phyloP scores from a whole-genome alignment of 2,329 filamentous ascomycete species.

The Fusarium sp. region DNA sequence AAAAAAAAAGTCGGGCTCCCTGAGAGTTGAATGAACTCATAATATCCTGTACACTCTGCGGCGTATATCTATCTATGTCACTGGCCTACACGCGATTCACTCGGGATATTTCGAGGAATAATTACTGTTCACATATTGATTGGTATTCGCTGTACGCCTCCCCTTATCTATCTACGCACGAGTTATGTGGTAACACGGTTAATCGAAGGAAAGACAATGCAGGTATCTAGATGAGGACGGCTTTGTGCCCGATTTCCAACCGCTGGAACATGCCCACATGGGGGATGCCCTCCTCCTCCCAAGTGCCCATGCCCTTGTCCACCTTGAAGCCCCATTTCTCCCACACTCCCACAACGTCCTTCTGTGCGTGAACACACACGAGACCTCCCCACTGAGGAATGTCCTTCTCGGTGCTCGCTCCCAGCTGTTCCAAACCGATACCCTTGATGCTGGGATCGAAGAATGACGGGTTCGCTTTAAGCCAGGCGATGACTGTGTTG shows the following conservation, averaged over 20 bases:
- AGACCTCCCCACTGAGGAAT: constrained; percentile 81
- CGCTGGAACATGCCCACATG: constrained; percentile 87
- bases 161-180: neutral
- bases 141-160: neutral
- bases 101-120: neutral
- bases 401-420: constrained; percentile 55
- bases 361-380: constrained; percentile 85
- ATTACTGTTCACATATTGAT: neutral
- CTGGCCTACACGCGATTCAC: neutral
- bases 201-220: neutral
- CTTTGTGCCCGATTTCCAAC: constrained; percentile 55
- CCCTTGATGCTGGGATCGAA: constrained; percentile 67
- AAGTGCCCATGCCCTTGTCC: constrained; percentile 82
- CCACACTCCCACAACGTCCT: constrained; percentile 76
- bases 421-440: constrained; percentile 61
- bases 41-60: constrained; percentile 29
- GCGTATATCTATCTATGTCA: constrained; percentile 15
- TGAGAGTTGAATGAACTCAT: constrained; percentile 56
- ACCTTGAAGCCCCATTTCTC: constrained; percentile 79
- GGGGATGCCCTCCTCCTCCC: constrained; percentile 87
- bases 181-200: constrained; percentile 11
- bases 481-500: constrained; percentile 78
- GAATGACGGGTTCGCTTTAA: constrained; percentile 70
- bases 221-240: constrained; percentile 45
- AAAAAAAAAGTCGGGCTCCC: constrained; percentile 60